phyloP scores from a whole-genome alignment of 2,329 filamentous ascomycete genomes.

The Harringtonia lauricola region DNA sequence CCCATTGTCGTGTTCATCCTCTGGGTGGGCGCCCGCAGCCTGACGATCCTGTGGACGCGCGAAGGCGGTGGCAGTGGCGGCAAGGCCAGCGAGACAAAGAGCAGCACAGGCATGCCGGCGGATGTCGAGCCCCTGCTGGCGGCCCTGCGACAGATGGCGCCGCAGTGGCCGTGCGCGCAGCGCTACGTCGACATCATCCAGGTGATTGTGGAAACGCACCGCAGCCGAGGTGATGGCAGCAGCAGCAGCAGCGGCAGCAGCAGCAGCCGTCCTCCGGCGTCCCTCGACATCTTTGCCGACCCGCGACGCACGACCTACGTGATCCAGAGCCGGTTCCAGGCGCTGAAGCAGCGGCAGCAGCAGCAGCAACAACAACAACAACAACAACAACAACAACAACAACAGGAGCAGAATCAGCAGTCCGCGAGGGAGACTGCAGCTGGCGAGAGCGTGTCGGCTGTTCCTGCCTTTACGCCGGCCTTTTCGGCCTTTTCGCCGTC shows the following conservation, averaged over 20 bases:
- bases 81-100: not conserved
- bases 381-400: no score
- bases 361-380: no score
- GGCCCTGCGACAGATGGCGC: constrained; percentile 4
- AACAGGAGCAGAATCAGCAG: no score
- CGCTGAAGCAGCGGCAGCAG: not conserved
- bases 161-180: constrained; percentile 7
- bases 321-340: not conserved
- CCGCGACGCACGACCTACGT: constrained; percentile 6
- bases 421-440: no score
- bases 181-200: constrained; percentile 8
- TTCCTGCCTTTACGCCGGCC: not conserved
- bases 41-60: constrained; percentile 7
- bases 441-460: not conserved
- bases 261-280: not conserved
- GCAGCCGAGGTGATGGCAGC: constrained; percentile 6
- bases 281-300: constrained; percentile 3
- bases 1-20: constrained; percentile 9
- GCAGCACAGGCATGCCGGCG: no score
- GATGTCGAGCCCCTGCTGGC: constrained; percentile 4
- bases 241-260: no score
- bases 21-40: constrained; percentile 6
- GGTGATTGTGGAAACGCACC: constrained; percentile 7
- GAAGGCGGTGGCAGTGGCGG: not conserved
- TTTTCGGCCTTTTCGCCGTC: not conserved